A percentile compares a stretch with the other conserved stretches of the same genome.
Evolutionary conservation across 164 flowering plant genomes (phyloP).

Genomic region (Magnolia changhungtana): DNA sequence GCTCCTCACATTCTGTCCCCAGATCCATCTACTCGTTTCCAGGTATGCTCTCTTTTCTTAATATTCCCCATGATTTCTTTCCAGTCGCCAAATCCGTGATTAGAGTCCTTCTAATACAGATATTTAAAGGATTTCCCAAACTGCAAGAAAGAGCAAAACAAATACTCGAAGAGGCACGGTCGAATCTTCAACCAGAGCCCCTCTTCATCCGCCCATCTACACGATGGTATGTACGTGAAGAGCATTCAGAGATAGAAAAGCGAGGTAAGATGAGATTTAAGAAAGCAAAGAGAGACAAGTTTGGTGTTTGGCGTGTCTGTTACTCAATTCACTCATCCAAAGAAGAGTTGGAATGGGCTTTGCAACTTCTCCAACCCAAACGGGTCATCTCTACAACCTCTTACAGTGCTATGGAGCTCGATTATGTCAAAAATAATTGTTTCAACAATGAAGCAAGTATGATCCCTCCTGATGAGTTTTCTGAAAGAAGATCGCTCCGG

Average conservation of each 20-base stretch:
- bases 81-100: too few species aligned
- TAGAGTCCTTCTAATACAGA: conserved; percentile 4
- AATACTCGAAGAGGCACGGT: conserved; percentile 48
- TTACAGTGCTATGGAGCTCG: conserved; percentile 72
- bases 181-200: conserved; percentile 57
- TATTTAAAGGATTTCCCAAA: conserved; percentile 66
- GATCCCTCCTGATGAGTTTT: too few species aligned
- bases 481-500: too few species aligned
- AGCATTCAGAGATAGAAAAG: conserved; percentile 26
- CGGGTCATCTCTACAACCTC: conserved; percentile 74
- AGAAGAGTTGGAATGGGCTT: conserved; percentile 80
- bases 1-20: conserved; percentile 62
- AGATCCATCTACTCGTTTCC: conserved; percentile 63
- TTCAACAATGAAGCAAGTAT: conserved; percentile 13
- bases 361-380: conserved; percentile 73
- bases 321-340: conserved; percentile 84
- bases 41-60: conserved; percentile 6
- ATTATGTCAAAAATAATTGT: conserved; percentile 59
- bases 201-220: conserved; percentile 83
- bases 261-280: conserved; percentile 30
- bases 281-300: conserved; percentile 57
- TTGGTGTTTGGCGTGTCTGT: conserved; percentile 89
- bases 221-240: conserved; percentile 77
- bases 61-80: neutral
- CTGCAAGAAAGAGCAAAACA: conserved; percentile 61